phyloP scores from a whole-genome alignment of 805 yeast genomes.

The Monosporozyma yasuniensis region DNA sequence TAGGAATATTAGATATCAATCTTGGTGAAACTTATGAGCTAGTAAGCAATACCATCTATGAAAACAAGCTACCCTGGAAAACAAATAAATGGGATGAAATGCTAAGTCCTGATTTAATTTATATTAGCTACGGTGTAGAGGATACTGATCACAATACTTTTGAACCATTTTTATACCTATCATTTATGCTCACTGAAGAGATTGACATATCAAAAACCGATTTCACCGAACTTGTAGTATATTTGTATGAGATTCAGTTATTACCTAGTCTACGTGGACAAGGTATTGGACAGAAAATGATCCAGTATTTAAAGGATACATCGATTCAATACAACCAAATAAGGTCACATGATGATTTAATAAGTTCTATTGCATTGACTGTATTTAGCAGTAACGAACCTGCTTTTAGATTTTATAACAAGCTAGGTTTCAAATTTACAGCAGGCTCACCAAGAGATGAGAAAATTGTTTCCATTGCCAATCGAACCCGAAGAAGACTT shows the following conservation, averaged over 20 bases:
- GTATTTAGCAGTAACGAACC: conserved; percentile 22
- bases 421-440: conserved; percentile 15
- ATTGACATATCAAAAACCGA: conserved; percentile 7
- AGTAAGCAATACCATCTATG: conserved; percentile 14
- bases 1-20: conserved; percentile 16
- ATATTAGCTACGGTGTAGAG: conserved; percentile 17
- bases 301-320: not conserved
- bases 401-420: conserved; percentile 19
- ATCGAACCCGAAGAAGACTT: not conserved
- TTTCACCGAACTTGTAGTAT: conserved; percentile 14
- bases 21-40: conserved; percentile 18
- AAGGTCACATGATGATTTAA: not conserved
- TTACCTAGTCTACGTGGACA: conserved; percentile 9
- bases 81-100: conserved; percentile 23
- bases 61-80: conserved; percentile 18
- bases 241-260: conserved; percentile 27
- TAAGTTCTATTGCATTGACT: conserved; percentile 16
- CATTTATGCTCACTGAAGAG: conserved; percentile 25
- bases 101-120: conserved; percentile 20
- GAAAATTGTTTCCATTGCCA: not conserved
- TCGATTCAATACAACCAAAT: not conserved
- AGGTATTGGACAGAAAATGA: conserved; percentile 13
- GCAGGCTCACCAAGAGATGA: conserved; percentile 18
- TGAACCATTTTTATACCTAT: conserved; percentile 13
- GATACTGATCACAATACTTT: not conserved